Evolutionary conservation across 768 basidiomycete species (phyloP).

Genomic region (Pilatotrama ljubarskyi): DNA sequence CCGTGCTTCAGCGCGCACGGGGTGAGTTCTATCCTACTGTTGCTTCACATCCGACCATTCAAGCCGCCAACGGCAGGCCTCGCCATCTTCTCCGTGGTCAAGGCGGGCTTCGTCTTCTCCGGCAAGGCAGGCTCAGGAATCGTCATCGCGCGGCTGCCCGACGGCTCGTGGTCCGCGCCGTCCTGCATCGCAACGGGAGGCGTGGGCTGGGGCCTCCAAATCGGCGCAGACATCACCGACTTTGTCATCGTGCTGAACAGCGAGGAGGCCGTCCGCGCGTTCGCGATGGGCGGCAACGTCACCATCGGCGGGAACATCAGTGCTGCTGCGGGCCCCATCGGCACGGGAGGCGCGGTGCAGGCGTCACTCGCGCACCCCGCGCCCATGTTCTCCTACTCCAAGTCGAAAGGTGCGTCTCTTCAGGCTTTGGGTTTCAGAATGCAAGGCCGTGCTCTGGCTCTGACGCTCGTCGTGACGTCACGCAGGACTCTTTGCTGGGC

Average conservation of each 20-base stretch:
- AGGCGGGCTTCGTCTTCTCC: conserved; percentile 93
- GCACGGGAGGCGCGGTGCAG: conserved; percentile 89
- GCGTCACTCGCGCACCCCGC: conserved; percentile 88
- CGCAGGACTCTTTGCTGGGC: conserved; percentile 87
- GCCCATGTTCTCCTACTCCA: conserved; percentile 97
- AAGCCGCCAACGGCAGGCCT: conserved; percentile 55
- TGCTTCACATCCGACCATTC: background rate
- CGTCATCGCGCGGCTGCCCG: conserved; percentile 88
- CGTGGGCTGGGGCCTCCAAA: conserved; percentile 92
- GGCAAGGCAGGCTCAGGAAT: conserved; percentile 93
- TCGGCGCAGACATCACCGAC: conserved; percentile 93
- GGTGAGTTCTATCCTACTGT: conserved; percentile 45
- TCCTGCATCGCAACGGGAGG: conserved; percentile 97
- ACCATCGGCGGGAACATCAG: conserved; percentile 91
- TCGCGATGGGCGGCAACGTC: conserved; percentile 93
- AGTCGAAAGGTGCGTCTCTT: conserved; percentile 75
- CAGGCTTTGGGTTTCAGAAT: no score
- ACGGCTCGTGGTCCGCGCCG: conserved; percentile 96
- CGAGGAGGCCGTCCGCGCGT: conserved; percentile 93
- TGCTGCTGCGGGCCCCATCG: conserved; percentile 89
- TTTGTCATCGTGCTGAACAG: conserved; percentile 97
- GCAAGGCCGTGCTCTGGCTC: no score
- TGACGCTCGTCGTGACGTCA: background rate
- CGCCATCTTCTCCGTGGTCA: conserved; percentile 91
- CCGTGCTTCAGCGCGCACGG: conserved; percentile 84